Base-by-base conservation (phyloP, 176 grass and related monocot genomes). In the Oryza punctata region DNA sequence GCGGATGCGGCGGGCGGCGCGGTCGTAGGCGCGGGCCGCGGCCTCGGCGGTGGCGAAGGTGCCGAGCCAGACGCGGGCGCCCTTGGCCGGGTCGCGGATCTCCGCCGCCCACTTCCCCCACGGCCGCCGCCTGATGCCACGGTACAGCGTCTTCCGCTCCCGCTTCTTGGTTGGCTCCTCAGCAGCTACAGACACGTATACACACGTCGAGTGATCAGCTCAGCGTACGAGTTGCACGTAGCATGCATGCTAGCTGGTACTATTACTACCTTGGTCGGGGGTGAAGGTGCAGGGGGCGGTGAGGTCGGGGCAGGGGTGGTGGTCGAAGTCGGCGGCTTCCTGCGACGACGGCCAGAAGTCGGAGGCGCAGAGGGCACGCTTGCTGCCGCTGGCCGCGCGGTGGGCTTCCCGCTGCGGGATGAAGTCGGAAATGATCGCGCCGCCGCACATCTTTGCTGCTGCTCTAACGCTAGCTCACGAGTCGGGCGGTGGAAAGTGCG, bases 31-130 rank as follows among this genome's bases (percentile, higher is more conserved):
- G 3, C 83, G 76, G 12, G 94, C 94, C 32, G 94, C 94, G 12
- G 85, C 90, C 83, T 97, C 86, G 46, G 92, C 86, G 57, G 92
- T 94, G 73, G 84, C 84, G 90, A 97, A 94, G 72, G 95, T 97
- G 47, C 95, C 95, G 66, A 97, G 90, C 95, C 95, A 97, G 49
- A 97, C 88, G 46, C 95, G 85, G 5, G 93, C 77, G 13, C 95
- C 95, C 77, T 93, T 94, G 41, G 83, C 84, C 41, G 94, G 94
- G 70, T 97, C 94, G 7, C 92, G 90, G 70, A 97, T 97, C 85
- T 97, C 92, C 75, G 94, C 94, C 84, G 92, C 94, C 94, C 94
- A 97, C 65, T 97, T 97, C 29, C 94, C 94, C 94, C 92, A 97
- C 1, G 95, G 90, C 0, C 95, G 90, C n/a, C 87, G 94, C n/a